Percentiles rank a stretch among this genome's conserved stretches.
Evolutionary conservation across 768 basidiomycete species (phyloP).

Genomic region (Chalciporus pseudorubinellus): DNA sequence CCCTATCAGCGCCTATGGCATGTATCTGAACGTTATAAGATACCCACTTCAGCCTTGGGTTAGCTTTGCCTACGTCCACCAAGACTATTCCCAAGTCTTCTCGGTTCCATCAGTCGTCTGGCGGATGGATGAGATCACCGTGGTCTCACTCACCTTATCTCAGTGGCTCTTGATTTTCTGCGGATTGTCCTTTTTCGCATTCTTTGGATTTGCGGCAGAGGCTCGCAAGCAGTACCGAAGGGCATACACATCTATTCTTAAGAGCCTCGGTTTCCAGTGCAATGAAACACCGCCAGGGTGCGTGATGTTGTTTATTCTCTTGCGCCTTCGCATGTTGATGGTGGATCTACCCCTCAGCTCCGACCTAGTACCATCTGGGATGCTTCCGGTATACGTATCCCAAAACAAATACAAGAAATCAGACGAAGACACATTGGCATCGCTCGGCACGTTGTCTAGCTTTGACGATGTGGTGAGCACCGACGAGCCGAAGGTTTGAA

Average conservation of each 20-base stretch:
- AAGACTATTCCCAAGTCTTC: slow-evolving; percentile 35
- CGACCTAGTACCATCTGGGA: neutral
- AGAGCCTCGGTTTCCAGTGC: slow-evolving; percentile 46
- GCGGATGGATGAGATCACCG: slow-evolving; percentile 14
- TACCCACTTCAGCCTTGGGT: slow-evolving; percentile 17
- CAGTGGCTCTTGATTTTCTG: no score
- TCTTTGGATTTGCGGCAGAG: no score
- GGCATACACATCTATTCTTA: no score
- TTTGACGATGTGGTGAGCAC: neutral
- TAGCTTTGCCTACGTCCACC: slow-evolving; percentile 38
- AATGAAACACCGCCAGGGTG: neutral
- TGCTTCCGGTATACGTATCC: neutral
- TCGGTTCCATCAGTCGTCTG: slow-evolving; percentile 34
- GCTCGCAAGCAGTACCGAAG: no score
- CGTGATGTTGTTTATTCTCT: neutral
- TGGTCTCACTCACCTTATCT: neutral
- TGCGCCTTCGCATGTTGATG: neutral
- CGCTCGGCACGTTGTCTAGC: neutral
- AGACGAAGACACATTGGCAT: neutral
- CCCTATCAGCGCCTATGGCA: slow-evolving; percentile 35
- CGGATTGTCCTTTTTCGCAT: no score
- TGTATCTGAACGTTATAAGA: slow-evolving; percentile 32
- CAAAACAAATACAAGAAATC: neutral
- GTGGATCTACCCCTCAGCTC: neutral
- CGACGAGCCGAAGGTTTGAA: neutral